These are phyloP conservation scores for Raffaelea ambrosiae DNA, from an alignment of 2,329 filamentous ascomycete genomes.

Conservation along the genomic window DNA sequence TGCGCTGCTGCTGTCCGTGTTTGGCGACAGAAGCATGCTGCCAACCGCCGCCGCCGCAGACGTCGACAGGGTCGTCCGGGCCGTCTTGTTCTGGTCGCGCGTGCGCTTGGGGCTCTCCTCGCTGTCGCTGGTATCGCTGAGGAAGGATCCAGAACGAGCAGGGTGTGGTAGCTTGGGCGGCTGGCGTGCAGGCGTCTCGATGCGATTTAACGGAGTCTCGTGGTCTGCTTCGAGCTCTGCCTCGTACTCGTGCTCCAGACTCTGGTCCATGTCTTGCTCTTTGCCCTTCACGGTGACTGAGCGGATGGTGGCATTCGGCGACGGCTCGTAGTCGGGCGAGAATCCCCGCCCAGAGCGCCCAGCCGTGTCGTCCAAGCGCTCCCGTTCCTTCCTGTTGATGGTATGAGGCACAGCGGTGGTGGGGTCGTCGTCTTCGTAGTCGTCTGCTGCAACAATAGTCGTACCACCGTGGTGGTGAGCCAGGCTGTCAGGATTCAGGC, in stretches of 20 bases:
- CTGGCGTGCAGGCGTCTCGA: constrained; percentile 27
- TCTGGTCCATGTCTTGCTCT: constrained; percentile 4
- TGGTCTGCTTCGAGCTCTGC: background rate
- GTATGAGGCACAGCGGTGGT: no score
- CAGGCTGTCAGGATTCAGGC: background rate
- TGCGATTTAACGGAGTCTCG: background rate
- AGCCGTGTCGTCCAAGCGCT: constrained; percentile 22
- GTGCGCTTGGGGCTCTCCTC: constrained; percentile 27
- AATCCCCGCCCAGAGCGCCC: constrained; percentile 48
- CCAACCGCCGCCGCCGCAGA: constrained; percentile 6
- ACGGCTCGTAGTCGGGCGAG: constrained; percentile 67
- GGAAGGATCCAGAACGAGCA: constrained; percentile 37
- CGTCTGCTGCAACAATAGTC: no score
- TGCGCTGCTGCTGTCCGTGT: background rate
- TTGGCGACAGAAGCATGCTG: background rate
- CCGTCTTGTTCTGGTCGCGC: constrained; percentile 1
- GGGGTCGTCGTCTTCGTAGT: no score
- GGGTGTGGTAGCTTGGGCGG: constrained; percentile 22
- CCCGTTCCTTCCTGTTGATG: constrained; percentile 9
- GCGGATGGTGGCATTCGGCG: constrained; percentile 62
- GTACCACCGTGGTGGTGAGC: no score
- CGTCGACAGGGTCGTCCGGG: constrained; percentile 3
- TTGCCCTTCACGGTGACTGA: constrained; percentile 40
- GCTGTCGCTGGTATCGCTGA: constrained; percentile 43
- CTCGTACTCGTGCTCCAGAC: background rate